Conservation (phyloP, 352 stramenopile genomes). For the Nothophytophthora sp. region DNA sequence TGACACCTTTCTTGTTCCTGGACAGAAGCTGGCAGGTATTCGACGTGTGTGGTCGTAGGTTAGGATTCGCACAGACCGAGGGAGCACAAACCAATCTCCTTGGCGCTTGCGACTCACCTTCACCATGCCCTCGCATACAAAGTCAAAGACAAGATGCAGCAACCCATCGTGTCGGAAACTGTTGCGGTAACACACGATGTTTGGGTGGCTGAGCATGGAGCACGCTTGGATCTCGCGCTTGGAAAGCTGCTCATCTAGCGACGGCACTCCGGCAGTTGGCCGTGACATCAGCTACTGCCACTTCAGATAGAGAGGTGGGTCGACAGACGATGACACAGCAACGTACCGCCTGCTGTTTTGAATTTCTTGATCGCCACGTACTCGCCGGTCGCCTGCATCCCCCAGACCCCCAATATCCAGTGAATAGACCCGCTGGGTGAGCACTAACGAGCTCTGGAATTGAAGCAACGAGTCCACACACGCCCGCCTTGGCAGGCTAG, state of each 20-base stretch:
- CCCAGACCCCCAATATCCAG: not conserved
- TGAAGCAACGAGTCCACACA: constrained; percentile 4
- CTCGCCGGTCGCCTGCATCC: constrained; percentile 52
- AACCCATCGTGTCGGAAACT: constrained; percentile 80
- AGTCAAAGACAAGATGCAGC: constrained; percentile 82
- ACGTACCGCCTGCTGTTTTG: constrained; percentile 57
- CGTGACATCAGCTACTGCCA: too few species aligned
- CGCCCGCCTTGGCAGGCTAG: too few species aligned
- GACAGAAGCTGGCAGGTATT: constrained; percentile 40
- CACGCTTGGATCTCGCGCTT: constrained; percentile 83
- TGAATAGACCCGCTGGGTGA: too few species aligned
- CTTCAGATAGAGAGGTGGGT: too few species aligned
- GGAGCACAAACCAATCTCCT: too few species aligned
- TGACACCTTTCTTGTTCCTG: constrained; percentile 63
- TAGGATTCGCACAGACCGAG: too few species aligned
- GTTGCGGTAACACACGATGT: constrained; percentile 83
- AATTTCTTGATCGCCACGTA: constrained; percentile 86
- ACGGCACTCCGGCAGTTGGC: not conserved
- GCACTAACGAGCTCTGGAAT: too few species aligned
- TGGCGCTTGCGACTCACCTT: constrained; percentile 38
- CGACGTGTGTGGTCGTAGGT: too few species aligned
- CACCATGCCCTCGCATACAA: constrained; percentile 65
- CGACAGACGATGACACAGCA: not conserved
- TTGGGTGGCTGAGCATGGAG: constrained; percentile 79
- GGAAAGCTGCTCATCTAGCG: constrained; percentile 68